These are phyloP conservation scores for Kickxella alabastrina DNA, from an alignment of 192 early-diverging fungal species.

Conservation along the genomic window DNA sequence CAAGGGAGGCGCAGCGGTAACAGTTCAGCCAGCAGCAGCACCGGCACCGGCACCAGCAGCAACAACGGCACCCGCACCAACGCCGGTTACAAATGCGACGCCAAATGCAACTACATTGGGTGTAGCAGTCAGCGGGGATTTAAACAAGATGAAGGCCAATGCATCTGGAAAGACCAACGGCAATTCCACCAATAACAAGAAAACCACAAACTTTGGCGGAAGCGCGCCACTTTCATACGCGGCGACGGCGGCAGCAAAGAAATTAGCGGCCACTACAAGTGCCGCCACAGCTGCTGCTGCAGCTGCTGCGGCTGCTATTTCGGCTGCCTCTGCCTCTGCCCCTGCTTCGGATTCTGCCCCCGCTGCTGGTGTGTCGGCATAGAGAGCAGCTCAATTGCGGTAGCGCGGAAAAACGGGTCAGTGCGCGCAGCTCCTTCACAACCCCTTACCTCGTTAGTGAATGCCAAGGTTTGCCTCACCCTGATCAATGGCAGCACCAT, in stretches of 20 bases:
- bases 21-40: constrained; percentile 1
- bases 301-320: neutral
- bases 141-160: constrained; percentile 36
- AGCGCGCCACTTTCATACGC: constrained; percentile 33
- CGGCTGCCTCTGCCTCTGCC: too few species aligned
- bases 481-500: constrained; percentile 16
- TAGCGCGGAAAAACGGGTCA: constrained; percentile 6
- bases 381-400: too few species aligned
- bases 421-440: constrained; percentile 8
- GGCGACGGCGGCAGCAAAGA: constrained; percentile 37
- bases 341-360: too few species aligned
- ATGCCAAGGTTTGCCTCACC: constrained; percentile 19
- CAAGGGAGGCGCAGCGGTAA: too few species aligned
- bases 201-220: neutral
- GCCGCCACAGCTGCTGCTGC: neutral
- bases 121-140: constrained; percentile 11
- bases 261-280: neutral
- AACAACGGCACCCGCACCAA: neutral
- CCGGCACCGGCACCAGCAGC: constrained; percentile 1
- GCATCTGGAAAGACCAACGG: neutral
- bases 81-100: neutral
- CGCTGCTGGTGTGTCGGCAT: too few species aligned
- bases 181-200: constrained; percentile 2
- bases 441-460: constrained; percentile 28
- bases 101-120: too few species aligned